Base-by-base conservation (phyloP, 164 flowering plant species). In the Cinnamomum chago region DNA sequence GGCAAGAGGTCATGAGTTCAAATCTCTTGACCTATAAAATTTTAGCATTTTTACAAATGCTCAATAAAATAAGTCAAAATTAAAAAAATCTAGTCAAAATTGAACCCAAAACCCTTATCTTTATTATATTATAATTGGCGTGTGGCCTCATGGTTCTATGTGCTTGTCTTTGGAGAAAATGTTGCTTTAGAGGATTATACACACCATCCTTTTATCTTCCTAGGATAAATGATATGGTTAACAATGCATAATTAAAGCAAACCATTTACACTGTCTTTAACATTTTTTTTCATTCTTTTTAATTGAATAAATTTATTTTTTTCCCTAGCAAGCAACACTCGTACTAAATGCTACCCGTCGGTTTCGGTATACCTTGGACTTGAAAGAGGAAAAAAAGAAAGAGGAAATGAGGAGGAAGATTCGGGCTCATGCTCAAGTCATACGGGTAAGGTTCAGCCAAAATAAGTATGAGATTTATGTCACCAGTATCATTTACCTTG, bases 291-390 rank as follows among this genome's bases (percentile, higher is more conserved):
- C 3, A 0, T 5, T 55, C 5, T 15, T 55, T 55, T 55, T 55
- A 13, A 17, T 55, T 55, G 60, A 3, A 55, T 17, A 20, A 20
- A 15, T 55, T 14, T 55, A 20, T 55, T 55, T 55, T 35, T 40
- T 40, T 4, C 60, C 17, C 4, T 14, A 55, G 60, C 60, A 55
- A 55, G 60, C 60, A 18, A 55, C 60, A 9, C 90, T 95, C 72
- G 99, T 90, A 67, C 84, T 95, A 18, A 95, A 95, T 91, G 99
- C 99, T 77, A 90, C 98, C 70, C 90, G 99, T 7, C 87, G 99
- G 76, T 95, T 95, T 78, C 90, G 99, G 0, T 95, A 95, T 76
- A 95, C 99, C 10, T 78, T 93, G 85, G 96, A 93, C 85, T 78
- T 95, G 84, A 91, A 89, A 79, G 91, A 79, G 81, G 91, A 90